phyloP scores from a whole-genome alignment of 2,329 filamentous ascomycete genomes.

The Trichoderma koningii region DNA sequence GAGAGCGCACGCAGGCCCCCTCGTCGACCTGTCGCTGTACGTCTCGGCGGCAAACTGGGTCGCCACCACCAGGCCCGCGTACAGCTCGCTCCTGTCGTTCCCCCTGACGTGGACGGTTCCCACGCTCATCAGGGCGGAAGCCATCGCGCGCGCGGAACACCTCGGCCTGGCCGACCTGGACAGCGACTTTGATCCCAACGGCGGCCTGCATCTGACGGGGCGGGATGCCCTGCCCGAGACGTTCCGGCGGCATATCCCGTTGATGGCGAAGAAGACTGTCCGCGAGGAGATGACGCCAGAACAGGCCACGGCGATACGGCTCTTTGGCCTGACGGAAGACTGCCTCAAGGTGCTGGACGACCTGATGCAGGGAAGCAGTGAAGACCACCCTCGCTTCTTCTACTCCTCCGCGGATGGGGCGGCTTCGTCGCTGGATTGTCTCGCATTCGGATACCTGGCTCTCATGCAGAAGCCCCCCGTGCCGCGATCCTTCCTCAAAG shows the following conservation, averaged over 20 bases:
- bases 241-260: slow-evolving; percentile 44
- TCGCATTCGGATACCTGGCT: slow-evolving; percentile 77
- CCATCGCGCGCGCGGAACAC: slow-evolving; percentile 69
- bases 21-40: slow-evolving; percentile 86
- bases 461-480: slow-evolving; percentile 63
- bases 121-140: slow-evolving; percentile 68
- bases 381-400: slow-evolving; percentile 40
- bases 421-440: slow-evolving; percentile 64
- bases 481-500: slow-evolving; percentile 46
- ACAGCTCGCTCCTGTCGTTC: slow-evolving; percentile 77
- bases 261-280: slow-evolving; percentile 55
- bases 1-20: slow-evolving; percentile 69
- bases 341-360: slow-evolving; percentile 72
- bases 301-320: slow-evolving; percentile 71
- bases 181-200: slow-evolving; percentile 53
- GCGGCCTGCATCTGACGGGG: slow-evolving; percentile 42
- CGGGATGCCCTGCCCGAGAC: slow-evolving; percentile 45
- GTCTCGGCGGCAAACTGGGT: slow-evolving; percentile 88
- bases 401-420: slow-evolving; percentile 39
- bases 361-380: slow-evolving; percentile 41
- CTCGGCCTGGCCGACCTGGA: slow-evolving; percentile 70
- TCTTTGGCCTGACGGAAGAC: slow-evolving; percentile 70
- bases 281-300: slow-evolving; percentile 67
- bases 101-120: slow-evolving; percentile 87
- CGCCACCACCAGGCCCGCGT: slow-evolving; percentile 74